Evolutionary conservation across 2,329 filamentous ascomycete genomes (phyloP).

Genomic region (Calonectria crousiana): DNA sequence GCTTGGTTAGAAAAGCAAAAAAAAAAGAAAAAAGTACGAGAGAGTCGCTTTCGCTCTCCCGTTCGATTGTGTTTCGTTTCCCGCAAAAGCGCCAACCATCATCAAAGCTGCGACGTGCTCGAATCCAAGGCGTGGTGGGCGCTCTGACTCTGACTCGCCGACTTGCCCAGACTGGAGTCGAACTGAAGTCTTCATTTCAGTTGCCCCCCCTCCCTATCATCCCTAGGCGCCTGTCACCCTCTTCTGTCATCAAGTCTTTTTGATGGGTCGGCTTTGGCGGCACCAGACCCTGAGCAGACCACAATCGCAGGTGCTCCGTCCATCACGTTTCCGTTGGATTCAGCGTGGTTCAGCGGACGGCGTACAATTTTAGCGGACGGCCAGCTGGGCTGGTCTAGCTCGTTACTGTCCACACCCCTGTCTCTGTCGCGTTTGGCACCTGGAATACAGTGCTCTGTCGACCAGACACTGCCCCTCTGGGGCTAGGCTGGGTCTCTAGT

Average conservation of each 20-base stretch:
- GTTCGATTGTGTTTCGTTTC: not conserved
- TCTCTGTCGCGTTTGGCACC: constrained; percentile 8
- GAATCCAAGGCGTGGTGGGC: not conserved
- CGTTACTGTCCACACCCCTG: constrained; percentile 7
- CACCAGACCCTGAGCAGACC: not conserved
- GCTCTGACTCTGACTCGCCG: constrained; percentile 29
- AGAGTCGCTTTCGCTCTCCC: not conserved
- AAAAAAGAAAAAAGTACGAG: not conserved
- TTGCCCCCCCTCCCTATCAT: not conserved
- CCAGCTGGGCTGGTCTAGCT: constrained; percentile 16
- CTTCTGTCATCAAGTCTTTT: constrained; percentile 21
- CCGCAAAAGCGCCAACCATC: not conserved
- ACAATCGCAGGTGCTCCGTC: not conserved
- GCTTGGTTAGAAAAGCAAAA: not conserved
- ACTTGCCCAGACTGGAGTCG: constrained; percentile 28
- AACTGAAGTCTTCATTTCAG: constrained; percentile 32
- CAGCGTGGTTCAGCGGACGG: constrained; percentile 8
- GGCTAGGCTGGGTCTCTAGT: constrained; percentile 6
- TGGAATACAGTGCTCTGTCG: constrained; percentile 5
- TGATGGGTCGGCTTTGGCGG: constrained; percentile 21
- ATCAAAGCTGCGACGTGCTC: not conserved
- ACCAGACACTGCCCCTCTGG: constrained; percentile 13
- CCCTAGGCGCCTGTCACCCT: constrained; percentile 24
- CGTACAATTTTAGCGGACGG: constrained; percentile 13
- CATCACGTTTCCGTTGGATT: not conserved